phyloP scores from a whole-genome alignment of 169 alveolate species.

The Cryptosporidium sp. region DNA sequence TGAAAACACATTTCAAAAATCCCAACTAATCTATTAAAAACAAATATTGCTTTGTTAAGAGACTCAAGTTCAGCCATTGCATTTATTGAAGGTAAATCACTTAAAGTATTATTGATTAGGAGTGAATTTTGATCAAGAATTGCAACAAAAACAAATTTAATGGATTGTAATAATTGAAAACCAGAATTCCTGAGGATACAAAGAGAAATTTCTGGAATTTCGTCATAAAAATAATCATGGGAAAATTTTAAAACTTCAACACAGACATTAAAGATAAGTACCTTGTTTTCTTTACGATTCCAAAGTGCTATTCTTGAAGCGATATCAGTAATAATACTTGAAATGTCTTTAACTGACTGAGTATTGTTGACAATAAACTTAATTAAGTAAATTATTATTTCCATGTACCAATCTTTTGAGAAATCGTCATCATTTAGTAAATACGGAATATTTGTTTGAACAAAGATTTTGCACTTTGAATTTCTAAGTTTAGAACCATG shows the following conservation, averaged over 20 bases:
- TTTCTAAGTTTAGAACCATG: not conserved
- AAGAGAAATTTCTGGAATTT: conserved; percentile 53
- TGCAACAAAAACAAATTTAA: conserved; percentile 73
- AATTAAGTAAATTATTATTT: conserved; percentile 24
- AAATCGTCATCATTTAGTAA: conserved; percentile 25
- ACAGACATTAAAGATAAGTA: conserved; percentile 17
- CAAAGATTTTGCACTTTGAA: not conserved
- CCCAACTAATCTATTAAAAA: not conserved
- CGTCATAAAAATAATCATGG: conserved; percentile 40
- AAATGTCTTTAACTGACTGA: conserved; percentile 23
- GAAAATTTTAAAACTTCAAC: conserved; percentile 39
- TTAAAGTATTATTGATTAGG: conserved; percentile 12
- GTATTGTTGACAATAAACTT: conserved; percentile 31
- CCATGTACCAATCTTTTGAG: conserved; percentile 56
- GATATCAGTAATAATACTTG: conserved; percentile 53
- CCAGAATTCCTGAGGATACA: conserved; percentile 48
- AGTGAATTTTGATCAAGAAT: conserved; percentile 62
- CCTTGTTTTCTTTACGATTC: conserved; percentile 36
- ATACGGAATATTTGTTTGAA: not conserved
- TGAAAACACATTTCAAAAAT: conserved; percentile 36
- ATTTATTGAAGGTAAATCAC: conserved; percentile 38
- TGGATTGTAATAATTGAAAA: conserved; percentile 21
- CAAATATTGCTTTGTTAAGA: conserved; percentile 22
- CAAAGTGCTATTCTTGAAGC: conserved; percentile 63
- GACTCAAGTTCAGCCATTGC: conserved; percentile 38